Evolutionary conservation across 179 eudicot species (phyloP), one percentile per base, ranked within the genome.

Genomic region (Spinacia oleracea): DNA sequence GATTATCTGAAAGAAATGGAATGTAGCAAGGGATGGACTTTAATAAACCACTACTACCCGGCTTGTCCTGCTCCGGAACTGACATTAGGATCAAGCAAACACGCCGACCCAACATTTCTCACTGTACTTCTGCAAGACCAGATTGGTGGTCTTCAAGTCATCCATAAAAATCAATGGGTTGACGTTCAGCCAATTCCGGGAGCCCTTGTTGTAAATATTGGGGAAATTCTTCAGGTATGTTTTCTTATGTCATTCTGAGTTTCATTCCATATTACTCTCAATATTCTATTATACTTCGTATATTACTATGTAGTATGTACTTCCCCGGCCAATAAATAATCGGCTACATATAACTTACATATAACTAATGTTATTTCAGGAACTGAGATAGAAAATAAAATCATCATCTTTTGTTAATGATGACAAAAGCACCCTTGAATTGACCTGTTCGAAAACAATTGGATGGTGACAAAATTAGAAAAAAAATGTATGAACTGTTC

Each of bases 11-110:
- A 35, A 77, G 58, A 74, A 58, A 60, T 58, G 51, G 81, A 83
- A 46, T 34, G 72, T 42, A 23, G 16, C 67, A 66, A 80, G 29
- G 78, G 76, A 32, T 77, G 81, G 83, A 25, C 42, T 56, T 34
- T 48, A 48, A 38, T 73, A 25, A 31, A 42, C 53, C 83, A 77
- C 42, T 80, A 83, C 68, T 83, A 83, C 67, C 86, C 86, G 9
- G 76, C 83, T n/a, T 83, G 86, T 56, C 86, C 83, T 7, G 76
- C 53, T n/a, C 86, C 86, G 40, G 79, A 80, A n/a, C 8, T 80
- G 34, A 77, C 82, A n/a, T 15, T 83, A 45, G 85, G 85, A 23
- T 25, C 42, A 1, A 67, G 10, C 15, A 79, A 79, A 25, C 85
- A 83, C 67, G 9, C 73, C 10, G 85, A 83, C 71, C 63, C 82